phyloP scores from a whole-genome alignment of 352 stramenopile species.

The Pythium rhizo-oryzae region DNA sequence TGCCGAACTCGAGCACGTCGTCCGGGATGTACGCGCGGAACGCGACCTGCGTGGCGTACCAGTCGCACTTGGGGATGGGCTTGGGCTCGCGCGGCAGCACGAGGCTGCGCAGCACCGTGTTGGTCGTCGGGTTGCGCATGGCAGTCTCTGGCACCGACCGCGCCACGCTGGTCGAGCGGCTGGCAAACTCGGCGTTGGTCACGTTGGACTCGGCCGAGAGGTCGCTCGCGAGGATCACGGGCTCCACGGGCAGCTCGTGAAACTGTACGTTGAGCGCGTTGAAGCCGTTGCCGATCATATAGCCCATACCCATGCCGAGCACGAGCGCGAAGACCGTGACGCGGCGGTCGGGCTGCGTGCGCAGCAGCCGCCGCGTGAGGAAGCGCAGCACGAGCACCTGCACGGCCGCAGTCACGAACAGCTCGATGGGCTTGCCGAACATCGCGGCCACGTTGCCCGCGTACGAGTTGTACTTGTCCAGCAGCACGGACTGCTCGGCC shows the following conservation, averaged over 20 bases:
- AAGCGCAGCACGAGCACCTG: constrained; percentile 18
- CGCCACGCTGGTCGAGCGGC: constrained; percentile 12
- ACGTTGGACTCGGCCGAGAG: constrained; percentile 1
- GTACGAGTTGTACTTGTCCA: constrained; percentile 25
- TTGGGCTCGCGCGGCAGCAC: constrained; percentile 13
- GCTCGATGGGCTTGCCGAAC: constrained; percentile 22
- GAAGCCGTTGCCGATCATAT: constrained; percentile 15
- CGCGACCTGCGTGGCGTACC: background rate
- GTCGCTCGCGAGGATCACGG: constrained; percentile 5
- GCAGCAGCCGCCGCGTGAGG: background rate
- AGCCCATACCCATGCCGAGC: background rate
- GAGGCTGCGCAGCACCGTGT: constrained; percentile 21
- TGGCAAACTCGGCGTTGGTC: background rate
- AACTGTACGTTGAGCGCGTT: constrained; percentile 24
- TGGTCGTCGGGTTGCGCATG: background rate
- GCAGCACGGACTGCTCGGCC: background rate
- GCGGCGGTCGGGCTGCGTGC: background rate
- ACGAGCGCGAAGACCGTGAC: background rate
- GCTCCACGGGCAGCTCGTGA: background rate
- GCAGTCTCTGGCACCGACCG: constrained; percentile 5
- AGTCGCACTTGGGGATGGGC: background rate
- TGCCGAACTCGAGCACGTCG: constrained; percentile 5
- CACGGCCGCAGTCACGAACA: constrained; percentile 12
- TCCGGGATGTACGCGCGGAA: constrained; percentile 1
- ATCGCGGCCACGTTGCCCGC: constrained; percentile 10